Evolutionary conservation across 2,329 filamentous ascomycete species (phyloP).

Genomic region (Periconia digitata): DNA sequence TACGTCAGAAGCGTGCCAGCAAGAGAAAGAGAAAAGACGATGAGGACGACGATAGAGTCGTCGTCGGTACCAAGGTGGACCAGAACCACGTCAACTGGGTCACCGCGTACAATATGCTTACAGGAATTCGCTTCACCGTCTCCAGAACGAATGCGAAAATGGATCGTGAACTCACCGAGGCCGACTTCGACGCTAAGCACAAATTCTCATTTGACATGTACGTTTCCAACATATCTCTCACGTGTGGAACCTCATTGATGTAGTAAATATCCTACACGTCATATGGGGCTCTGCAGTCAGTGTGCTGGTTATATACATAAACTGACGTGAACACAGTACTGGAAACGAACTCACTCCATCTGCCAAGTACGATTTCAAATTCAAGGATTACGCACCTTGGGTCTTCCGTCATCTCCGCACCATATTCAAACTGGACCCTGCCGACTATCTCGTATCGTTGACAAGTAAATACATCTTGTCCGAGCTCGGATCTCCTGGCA

Average conservation of each 20-base stretch:
- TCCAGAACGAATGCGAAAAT: constrained; percentile 96
- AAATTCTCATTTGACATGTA: constrained; percentile 99
- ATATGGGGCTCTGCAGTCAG: not conserved
- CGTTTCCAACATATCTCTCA: constrained; percentile 39
- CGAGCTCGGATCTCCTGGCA: constrained; percentile 93
- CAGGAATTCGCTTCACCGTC: constrained; percentile 94
- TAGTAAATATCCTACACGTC: not conserved
- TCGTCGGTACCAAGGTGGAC: constrained; percentile 96
- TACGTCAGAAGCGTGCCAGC: constrained; percentile 86
- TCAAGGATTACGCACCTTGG: constrained; percentile 99
- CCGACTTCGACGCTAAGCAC: constrained; percentile 90
- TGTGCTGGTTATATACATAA: constrained; percentile 3
- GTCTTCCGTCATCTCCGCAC: constrained; percentile 90
- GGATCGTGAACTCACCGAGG: constrained; percentile 84
- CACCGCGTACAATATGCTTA: constrained; percentile 99
- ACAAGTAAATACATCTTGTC: constrained; percentile 99
- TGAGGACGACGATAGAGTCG: constrained; percentile 84
- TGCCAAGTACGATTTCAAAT: constrained; percentile 99
- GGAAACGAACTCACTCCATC: constrained; percentile 97
- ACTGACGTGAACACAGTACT: constrained; percentile 60
- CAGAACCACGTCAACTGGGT: constrained; percentile 97
- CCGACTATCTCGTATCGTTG: constrained; percentile 96
- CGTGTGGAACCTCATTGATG: not conserved
- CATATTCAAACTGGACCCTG: constrained; percentile 88
- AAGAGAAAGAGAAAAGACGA: constrained; percentile 83